Base-by-base conservation (phyloP, 2,329 filamentous ascomycete species). In the Ceratocystis harringtonii region DNA sequence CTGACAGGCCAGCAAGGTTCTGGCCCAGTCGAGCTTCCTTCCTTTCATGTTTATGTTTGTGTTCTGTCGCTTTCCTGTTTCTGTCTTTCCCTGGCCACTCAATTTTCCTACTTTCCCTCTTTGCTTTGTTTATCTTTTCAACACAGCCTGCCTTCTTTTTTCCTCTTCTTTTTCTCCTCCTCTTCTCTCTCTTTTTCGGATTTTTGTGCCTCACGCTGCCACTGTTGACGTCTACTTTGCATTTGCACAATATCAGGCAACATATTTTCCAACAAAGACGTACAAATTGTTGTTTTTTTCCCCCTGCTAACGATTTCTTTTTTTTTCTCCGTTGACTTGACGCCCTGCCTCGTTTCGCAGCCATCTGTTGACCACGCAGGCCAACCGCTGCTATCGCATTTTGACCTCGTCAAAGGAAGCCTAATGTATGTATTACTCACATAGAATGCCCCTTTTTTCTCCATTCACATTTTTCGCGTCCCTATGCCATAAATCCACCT, bases 141-240 rank as follows among this genome's bases (percentile, higher is more conserved):
- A 63, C 43, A 15, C 17, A 22, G 25, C 44, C 43, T 43, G 61
- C 61, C 44, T 7, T 64, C 63, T 63, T 63, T 50, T 65, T 68
- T 70, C 69, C 67, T 66, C 66, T 68, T 66, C 61, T 64, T 50
- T 63, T 64, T 55, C 57, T 30, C 61, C 43, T 57, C 17, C 22
- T 28, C 30, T 43, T 68, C 61, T 68, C 61, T 60, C 45, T 66
- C 50, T 60, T 63, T 55, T 25, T 62, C 63, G 48, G 41, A 66
- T 41, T 41, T 48, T 45, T 28, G 62, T 22, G 30, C 43, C 52
- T 61, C 50, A 65, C 67, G 62, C 61, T 67, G 65, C 68, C 70
- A 68, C 70, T 52, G 60, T 64, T 41, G 62, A 62, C 55, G 48
- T 19, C n/a, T 7, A 41, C 12, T 41, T 15, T 41, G 48, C 48